A percentile compares a stretch with the other conserved stretches of the same genome.
Evolutionary conservation across 2,329 filamentous ascomycete genomes (phyloP).

Genomic region (Pseudogymnoascus sp.): DNA sequence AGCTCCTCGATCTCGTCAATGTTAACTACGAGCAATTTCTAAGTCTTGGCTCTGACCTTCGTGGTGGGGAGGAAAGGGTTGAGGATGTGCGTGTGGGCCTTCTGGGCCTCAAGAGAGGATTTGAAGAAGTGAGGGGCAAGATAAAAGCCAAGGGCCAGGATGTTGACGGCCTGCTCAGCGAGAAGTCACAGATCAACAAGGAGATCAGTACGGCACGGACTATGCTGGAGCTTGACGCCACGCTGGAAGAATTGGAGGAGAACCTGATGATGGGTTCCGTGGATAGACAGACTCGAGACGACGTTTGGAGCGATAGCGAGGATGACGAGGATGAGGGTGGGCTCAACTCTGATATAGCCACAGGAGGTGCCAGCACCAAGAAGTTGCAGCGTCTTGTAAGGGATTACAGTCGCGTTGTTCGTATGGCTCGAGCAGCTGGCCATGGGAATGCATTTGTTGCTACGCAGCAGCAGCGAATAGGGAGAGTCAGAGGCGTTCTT

Average conservation of each 20-base stretch:
- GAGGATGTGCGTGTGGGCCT: conserved; percentile 85
- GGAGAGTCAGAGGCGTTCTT: conserved; percentile 53
- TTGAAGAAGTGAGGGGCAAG: conserved; percentile 63
- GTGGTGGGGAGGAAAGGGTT: conserved; percentile 83
- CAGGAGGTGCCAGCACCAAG: conserved; percentile 25
- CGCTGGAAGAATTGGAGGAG: conserved; percentile 56
- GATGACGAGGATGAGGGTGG: conserved; percentile 33
- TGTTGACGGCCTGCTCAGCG: conserved; percentile 53
- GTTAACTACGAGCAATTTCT: conserved; percentile 90
- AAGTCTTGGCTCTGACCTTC: conserved; percentile 69
- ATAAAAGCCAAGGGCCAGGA: conserved; percentile 60
- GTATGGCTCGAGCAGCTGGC: conserved; percentile 44
- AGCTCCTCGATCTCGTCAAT: conserved; percentile 91
- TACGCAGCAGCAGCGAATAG: conserved; percentile 47
- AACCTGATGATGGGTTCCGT: conserved; percentile 47
- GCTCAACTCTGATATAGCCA: conserved; percentile 20
- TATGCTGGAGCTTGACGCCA: conserved; percentile 61
- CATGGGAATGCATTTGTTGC: conserved; percentile 56
- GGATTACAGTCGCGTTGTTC: conserved; percentile 50
- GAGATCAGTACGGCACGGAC: conserved; percentile 55
- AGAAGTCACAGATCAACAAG: conserved; percentile 57
- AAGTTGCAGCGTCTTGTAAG: conserved; percentile 47
- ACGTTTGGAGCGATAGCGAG: conserved; percentile 33
- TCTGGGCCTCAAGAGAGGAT: conserved; percentile 74
- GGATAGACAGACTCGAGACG: conserved; percentile 22